A percentile compares a stretch with the other conserved stretches of the same genome.
phyloP scores from a whole-genome alignment of 352 stramenopile species.

The Pythium rishiriense region DNA sequence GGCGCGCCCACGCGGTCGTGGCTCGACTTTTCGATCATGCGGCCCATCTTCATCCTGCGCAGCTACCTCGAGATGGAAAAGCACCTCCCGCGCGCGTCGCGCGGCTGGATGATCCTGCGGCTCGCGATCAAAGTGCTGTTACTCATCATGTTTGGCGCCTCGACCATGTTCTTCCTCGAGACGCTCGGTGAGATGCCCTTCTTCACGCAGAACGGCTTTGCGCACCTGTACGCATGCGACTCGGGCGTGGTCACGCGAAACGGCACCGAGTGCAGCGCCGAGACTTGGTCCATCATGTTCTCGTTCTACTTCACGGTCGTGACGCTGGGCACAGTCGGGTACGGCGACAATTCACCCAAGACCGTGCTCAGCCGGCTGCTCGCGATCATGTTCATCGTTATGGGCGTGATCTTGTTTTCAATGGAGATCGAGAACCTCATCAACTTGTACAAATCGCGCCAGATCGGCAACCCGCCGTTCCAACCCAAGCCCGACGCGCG shows the following conservation, averaged over 20 bases:
- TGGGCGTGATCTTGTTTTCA: slow-evolving; percentile 86
- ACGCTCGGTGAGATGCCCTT: slow-evolving; percentile 84
- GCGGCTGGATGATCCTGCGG: slow-evolving; percentile 81
- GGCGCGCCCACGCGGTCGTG: slow-evolving; percentile 68
- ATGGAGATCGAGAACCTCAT: slow-evolving; percentile 90
- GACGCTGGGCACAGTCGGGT: slow-evolving; percentile 87
- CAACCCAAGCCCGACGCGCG: slow-evolving; percentile 60
- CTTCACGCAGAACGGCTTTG: slow-evolving; percentile 77
- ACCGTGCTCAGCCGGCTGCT: slow-evolving; percentile 82
- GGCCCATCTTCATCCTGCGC: slow-evolving; percentile 74
- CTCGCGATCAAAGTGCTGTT: slow-evolving; percentile 80
- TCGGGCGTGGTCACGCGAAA: slow-evolving; percentile 57
- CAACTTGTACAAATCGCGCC: slow-evolving; percentile 76
- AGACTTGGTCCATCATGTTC: slow-evolving; percentile 89
- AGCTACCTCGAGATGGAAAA: slow-evolving; percentile 87
- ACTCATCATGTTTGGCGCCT: slow-evolving; percentile 80
- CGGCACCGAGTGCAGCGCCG: slow-evolving; percentile 44
- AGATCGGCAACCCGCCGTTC: slow-evolving; percentile 82
- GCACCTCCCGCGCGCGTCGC: slow-evolving; percentile 64
- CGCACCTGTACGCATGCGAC: slow-evolving; percentile 76
- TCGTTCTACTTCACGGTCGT: slow-evolving; percentile 89
- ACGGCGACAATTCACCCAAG: slow-evolving; percentile 83
- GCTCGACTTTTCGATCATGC: slow-evolving; percentile 87
- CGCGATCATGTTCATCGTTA: slow-evolving; percentile 89
- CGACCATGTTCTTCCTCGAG: slow-evolving; percentile 87